phyloP scores from a whole-genome alignment of 495 filamentous ascomycete genomes.

The Penicillium desertorum region DNA sequence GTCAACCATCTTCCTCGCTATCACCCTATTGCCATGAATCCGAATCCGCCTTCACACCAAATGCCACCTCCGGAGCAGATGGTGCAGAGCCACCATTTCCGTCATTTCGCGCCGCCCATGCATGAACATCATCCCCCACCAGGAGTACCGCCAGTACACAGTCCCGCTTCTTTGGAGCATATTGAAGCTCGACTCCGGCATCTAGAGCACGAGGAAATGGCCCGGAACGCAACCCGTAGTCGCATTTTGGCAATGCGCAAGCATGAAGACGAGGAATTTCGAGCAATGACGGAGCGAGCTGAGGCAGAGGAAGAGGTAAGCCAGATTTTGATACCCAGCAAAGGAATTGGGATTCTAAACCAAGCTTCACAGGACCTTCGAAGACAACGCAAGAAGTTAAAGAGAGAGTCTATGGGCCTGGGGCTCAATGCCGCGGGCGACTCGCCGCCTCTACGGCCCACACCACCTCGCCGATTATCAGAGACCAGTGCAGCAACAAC shows the following conservation, averaged over 20 bases:
- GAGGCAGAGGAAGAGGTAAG: slow-evolving; percentile 51
- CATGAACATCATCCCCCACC: slow-evolving; percentile 39
- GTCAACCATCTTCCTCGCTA: slow-evolving; percentile 43
- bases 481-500: slow-evolving; percentile 53
- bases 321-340: slow-evolving; percentile 2
- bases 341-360: slow-evolving; percentile 11
- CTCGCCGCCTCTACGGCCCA: slow-evolving; percentile 46
- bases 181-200: slow-evolving; percentile 47
- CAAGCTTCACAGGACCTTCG: slow-evolving; percentile 40
- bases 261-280: slow-evolving; percentile 51
- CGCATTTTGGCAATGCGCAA: slow-evolving; percentile 47
- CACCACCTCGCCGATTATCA: slow-evolving; percentile 46
- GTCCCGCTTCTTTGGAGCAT: slow-evolving; percentile 39
- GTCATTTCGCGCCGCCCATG: slow-evolving; percentile 40
- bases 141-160: slow-evolving; percentile 29
- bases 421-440: slow-evolving; percentile 37
- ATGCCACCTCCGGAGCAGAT: slow-evolving; percentile 39
- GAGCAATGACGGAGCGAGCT: slow-evolving; percentile 47
- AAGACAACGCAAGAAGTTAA: slow-evolving; percentile 46
- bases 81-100: slow-evolving; percentile 42
- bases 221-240: slow-evolving; percentile 44
- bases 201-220: slow-evolving; percentile 50
- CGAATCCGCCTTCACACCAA: slow-evolving; percentile 38
- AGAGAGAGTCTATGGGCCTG: slow-evolving; percentile 50
- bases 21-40: slow-evolving; percentile 51